Evolutionary conservation across 1,284 basidiomycete species (phyloP), one percentile per base, ranked within the genome.

Genomic region (Trametes versicolor): DNA sequence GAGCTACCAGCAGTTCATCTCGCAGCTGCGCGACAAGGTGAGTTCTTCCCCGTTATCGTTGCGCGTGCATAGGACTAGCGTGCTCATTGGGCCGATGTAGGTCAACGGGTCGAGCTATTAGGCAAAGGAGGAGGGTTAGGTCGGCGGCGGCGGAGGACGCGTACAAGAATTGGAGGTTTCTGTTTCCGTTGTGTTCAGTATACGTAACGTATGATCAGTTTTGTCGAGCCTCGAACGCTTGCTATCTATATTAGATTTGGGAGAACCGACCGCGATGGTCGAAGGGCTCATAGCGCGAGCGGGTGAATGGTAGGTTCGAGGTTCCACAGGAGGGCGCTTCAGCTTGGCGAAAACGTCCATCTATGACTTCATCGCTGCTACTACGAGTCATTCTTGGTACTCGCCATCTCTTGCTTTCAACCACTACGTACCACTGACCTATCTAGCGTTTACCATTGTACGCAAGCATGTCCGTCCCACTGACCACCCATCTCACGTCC

Each of bases 1-100:
- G 52, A 97, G 95, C 77, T 99, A 99, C 80, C 92, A 95, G 74
- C 97, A 99, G 79, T 99, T 95, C 78, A 84, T 97, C 71, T 85
- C 84, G 49, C 86, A 89, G 70, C 76, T 94, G 63, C 92, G 91
- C 77, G 91, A 92, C 76, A 93, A 92, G 85, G 91, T 89, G 50
- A 58, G 77, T 68, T n/a, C 25, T 27, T n/a, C 17, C 4, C 29
- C 23, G n/a, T 15, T 23, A 15, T 2, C 12, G 2, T 23, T 36
- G 9, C 32, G 36, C 13, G 1, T 37, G 15, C n/a, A n/a, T 5
- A 0, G 29, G 8, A 3, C n/a, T n/a, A 17, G 23, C 15, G 13
- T 58, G 29, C 55, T 61, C 19, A 61, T 39, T 23, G 2, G 10
- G 10, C 43, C 17, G 27, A 21, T 47, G n/a, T 27, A 73, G 72